Conservation (phyloP, 2,329 filamentous ascomycete species). For the Pseudogymnoascus destructans region DNA sequence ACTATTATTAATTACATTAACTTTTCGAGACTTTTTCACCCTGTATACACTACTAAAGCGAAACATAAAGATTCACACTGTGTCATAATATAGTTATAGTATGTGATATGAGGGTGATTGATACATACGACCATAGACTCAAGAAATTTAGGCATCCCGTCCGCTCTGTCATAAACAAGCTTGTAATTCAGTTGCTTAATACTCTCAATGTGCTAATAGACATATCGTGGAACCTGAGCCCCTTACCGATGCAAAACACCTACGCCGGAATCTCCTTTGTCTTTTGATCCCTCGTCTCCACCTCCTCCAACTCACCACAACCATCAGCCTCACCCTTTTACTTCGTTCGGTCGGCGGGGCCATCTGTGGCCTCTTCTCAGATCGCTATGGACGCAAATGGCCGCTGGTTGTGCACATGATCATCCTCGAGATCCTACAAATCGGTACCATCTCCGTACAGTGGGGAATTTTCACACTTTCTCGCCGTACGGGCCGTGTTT, state of each 20-base stretch:
- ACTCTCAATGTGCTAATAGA: too few species aligned
- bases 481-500: constrained; percentile 61
- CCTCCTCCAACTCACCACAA: constrained; percentile 9
- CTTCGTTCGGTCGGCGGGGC: constrained; percentile 63
- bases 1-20: constrained; percentile 2
- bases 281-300: neutral
- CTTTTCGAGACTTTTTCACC: neutral
- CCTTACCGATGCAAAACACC: constrained; percentile 5
- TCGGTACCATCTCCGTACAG: constrained; percentile 69
- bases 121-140: too few species aligned
- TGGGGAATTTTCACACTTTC: constrained; percentile 34
- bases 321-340: constrained; percentile 37
- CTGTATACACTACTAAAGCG: neutral
- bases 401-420: constrained; percentile 74
- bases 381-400: constrained; percentile 70
- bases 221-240: too few species aligned
- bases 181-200: too few species aligned
- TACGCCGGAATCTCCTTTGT: neutral
- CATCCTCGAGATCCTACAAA: constrained; percentile 50
- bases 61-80: too few species aligned
- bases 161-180: too few species aligned
- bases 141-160: too few species aligned
- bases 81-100: neutral
- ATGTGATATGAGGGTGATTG: too few species aligned
- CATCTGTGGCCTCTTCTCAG: constrained; percentile 61